phyloP scores from a whole-genome alignment of 768 basidiomycete species.

The Kwoniella dejecticola region DNA sequence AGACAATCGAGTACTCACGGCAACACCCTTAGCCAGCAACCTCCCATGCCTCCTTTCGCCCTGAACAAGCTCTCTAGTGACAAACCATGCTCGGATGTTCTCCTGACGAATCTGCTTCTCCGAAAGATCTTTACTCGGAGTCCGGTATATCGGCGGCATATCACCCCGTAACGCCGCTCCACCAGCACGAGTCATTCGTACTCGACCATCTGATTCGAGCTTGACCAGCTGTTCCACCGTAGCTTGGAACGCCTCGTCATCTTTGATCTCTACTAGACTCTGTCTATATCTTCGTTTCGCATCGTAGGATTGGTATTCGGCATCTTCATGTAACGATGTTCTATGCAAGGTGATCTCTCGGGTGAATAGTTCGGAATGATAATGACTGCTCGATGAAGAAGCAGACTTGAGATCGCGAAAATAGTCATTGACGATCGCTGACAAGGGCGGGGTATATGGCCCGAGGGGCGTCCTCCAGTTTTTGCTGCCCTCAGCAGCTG shows the following conservation, averaged over 20 bases:
- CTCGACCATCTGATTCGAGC: slow-evolving; percentile 11
- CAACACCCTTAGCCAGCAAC: slow-evolving; percentile 35
- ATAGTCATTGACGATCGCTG: slow-evolving; percentile 12
- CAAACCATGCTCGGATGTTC: slow-evolving; percentile 41
- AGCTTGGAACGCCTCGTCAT: slow-evolving; percentile 41
- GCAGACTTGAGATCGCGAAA: slow-evolving; percentile 9
- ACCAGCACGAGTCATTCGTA: slow-evolving; percentile 6
- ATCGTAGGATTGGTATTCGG: slow-evolving; percentile 12
- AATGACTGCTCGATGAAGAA: not conserved
- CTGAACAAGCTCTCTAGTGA: slow-evolving; percentile 44
- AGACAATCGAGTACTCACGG: slow-evolving; percentile 25
- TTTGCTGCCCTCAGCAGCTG: not conserved
- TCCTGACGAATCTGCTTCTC: slow-evolving; percentile 14
- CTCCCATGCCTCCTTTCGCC: slow-evolving; percentile 43
- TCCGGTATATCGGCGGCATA: slow-evolving; percentile 5
- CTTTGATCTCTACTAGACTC: slow-evolving; percentile 41
- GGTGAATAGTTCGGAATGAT: not conserved
- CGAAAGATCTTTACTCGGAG: slow-evolving; percentile 5
- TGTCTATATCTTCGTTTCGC: slow-evolving; percentile 27
- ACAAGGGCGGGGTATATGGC: slow-evolving; percentile 14
- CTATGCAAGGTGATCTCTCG: slow-evolving; percentile 4
- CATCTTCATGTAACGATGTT: slow-evolving; percentile 5
- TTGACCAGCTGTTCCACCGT: slow-evolving; percentile 28
- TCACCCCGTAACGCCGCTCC: not conserved
- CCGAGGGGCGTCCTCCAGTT: slow-evolving; percentile 11